Base-by-base conservation (phyloP, 192 early-diverging fungal genomes). In the Tieghemiomyces parasiticus region DNA sequence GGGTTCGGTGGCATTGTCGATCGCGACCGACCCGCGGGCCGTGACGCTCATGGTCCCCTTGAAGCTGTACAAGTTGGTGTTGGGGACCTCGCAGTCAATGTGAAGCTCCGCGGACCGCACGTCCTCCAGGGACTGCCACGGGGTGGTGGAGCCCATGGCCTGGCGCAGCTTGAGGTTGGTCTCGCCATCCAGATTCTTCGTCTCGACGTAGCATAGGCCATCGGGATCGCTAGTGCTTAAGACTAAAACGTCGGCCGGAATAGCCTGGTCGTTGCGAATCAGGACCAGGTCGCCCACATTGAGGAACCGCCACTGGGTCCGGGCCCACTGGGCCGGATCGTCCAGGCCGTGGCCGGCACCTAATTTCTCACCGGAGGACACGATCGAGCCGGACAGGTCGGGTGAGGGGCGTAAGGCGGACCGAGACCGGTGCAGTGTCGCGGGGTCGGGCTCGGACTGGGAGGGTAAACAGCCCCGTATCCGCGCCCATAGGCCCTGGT, bases 101-200 rank as follows among this genome's bases (percentile, higher is more conserved):
- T 74, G 71, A 63, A 88, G 91, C 28, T 63, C 59, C 22, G 80
- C 75, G 1, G 65, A 46, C 14, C 79, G 81, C 51, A 83, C 75
- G 51, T 81, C 88, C 10, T 68, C 71, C 22, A 79, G 72, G 22
- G 74, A 72, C 25, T 62, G 52, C 25, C 90, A 48, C 46, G 73
- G 77, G 22, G 68, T 65, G 14, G 88, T 92, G 20, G 81, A 76
- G 0, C 73, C 63, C 53, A 86, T 51, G 2, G 83, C 79, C 46
- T 82, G 75, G 47, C 90, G 84, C 30, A 89, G 80, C 71, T 99
- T 99, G 33, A 99, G 74, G 63, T 96, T 99, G 9, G 95, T 99
- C 66, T 99, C 95, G 60, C 95, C 95, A 61, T 99, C 95, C 38
- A 99, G 77, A 64, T 95, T 93, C 63, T 99, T 95, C 0, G 95